Evolutionary conservation across 106 monocot species (phyloP), one percentile per base, ranked within the genome.

Genomic region (Acorus calamus): DNA sequence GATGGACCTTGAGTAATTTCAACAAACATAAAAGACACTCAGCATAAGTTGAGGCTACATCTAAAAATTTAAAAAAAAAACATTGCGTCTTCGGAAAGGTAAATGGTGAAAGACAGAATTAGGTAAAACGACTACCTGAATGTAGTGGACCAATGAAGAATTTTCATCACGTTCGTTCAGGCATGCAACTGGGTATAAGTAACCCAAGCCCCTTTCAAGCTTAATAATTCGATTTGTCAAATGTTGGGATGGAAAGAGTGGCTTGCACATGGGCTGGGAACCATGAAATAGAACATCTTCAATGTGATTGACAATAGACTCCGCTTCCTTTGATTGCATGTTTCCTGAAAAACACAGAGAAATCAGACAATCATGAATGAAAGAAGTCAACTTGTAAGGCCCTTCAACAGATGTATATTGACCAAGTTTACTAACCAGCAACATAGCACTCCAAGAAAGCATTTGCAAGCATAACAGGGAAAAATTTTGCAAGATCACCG

Each of bases 111-210:
- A 28, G 52, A 5, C 3, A 12, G 2, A 11, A 11, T 4, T 11
- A 45, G 13, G 9, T 50, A 42, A 56, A 60, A 69, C 8, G 53
- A 45, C 44, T 49, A 94, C 94, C 90, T 94, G 94, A 80, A 94
- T 86, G 71, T 87, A 89, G 63, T 90, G 70, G 61, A 90, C 56
- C n/a, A 94, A 77, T 6, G 89, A 71, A 63, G 94, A 94, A 82
- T 94, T 90, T 70, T 86, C 86, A 68, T 94, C 89, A 41, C 53
- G 82, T 14, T 55, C 65, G 74, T 94, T 94, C 44, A 89, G 62
- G 58, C 74, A 79, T 66, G 73, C 63, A 9, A 73, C 60, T 44
- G 87, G 81, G 67, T 81, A 89, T 56, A 41, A 76, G 63, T 73
- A 87, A 50, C 44, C 71, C 11, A 81, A 14, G 49, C 89, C 84